Percentiles rank a stretch among this genome's conserved stretches.
phyloP scores from a whole-genome alignment of 2,329 filamentous ascomycete genomes.

The Pseudogymnoascus sp. region DNA sequence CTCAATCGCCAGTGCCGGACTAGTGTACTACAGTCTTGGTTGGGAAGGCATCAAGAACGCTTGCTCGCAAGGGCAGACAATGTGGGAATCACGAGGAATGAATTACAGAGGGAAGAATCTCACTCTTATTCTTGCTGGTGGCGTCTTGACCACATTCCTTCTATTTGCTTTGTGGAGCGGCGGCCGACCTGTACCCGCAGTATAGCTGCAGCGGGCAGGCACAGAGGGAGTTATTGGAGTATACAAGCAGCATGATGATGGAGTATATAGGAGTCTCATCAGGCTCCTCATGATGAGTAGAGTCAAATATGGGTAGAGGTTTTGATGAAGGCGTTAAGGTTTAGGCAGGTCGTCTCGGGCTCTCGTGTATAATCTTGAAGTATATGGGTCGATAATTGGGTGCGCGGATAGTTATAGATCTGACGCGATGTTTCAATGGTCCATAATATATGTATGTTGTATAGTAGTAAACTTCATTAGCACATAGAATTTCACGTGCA shows the following conservation, averaged over 20 bases:
- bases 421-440: background rate
- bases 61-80: background rate
- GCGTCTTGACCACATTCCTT: background rate
- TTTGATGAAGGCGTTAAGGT: conserved; percentile 3
- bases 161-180: background rate
- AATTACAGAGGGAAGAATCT: conserved; percentile 3
- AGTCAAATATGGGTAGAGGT: background rate
- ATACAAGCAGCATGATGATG: background rate
- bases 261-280: background rate
- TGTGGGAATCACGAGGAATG: background rate
- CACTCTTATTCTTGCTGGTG: background rate
- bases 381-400: conserved; percentile 1
- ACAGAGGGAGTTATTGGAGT: background rate
- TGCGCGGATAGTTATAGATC: background rate
- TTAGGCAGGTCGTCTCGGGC: background rate
- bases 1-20: conserved; percentile 3
- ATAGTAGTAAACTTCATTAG: background rate
- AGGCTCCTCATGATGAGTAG: background rate
- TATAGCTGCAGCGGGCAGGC: background rate
- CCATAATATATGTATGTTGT: conserved; percentile 1
- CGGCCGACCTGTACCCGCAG: background rate
- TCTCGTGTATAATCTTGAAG: conserved; percentile 3
- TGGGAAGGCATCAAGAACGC: conserved; percentile 5
- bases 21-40: conserved; percentile 10
- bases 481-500: conserved; percentile 4